These are phyloP conservation scores for Yarrowia keelungensis DNA, from an alignment of 805 yeast species.

Conservation along the genomic window DNA sequence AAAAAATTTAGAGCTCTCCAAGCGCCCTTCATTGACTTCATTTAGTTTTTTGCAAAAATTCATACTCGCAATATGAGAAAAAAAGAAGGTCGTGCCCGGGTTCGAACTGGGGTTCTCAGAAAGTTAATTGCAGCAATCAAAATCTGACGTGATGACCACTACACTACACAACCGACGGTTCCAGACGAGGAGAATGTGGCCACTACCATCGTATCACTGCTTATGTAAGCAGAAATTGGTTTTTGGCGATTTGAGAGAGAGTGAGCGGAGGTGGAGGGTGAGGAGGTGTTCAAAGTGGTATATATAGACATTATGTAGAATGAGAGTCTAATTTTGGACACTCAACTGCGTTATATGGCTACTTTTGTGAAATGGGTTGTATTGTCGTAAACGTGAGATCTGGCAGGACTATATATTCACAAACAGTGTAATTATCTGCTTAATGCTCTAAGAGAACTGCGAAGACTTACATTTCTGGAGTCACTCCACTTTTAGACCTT, in stretches of 20 bases:
- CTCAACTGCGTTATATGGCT: too few species aligned
- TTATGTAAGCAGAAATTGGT: neutral
- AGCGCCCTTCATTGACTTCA: too few species aligned
- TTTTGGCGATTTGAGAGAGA: neutral
- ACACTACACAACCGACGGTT: slow-evolving; percentile 33
- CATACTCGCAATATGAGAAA: neutral
- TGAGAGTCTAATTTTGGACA: too few species aligned
- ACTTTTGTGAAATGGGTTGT: too few species aligned
- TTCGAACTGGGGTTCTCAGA: slow-evolving; percentile 39
- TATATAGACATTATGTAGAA: too few species aligned
- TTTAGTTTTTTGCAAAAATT: neutral
- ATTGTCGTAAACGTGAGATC: too few species aligned
- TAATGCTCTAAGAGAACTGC: too few species aligned
- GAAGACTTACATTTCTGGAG: too few species aligned
- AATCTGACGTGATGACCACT: slow-evolving; percentile 38
- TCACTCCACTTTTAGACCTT: too few species aligned
- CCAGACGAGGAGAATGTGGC: slow-evolving; percentile 6
- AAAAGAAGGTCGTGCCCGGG: slow-evolving; percentile 36
- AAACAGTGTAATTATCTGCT: too few species aligned
- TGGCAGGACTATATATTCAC: too few species aligned
- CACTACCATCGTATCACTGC: neutral
- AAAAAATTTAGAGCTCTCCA: too few species aligned
- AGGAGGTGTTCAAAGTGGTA: neutral
- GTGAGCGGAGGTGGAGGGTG: neutral
- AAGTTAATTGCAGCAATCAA: slow-evolving; percentile 11